phyloP scores from a whole-genome alignment of 1,284 basidiomycete species.

The Rhodotorula sp. region DNA sequence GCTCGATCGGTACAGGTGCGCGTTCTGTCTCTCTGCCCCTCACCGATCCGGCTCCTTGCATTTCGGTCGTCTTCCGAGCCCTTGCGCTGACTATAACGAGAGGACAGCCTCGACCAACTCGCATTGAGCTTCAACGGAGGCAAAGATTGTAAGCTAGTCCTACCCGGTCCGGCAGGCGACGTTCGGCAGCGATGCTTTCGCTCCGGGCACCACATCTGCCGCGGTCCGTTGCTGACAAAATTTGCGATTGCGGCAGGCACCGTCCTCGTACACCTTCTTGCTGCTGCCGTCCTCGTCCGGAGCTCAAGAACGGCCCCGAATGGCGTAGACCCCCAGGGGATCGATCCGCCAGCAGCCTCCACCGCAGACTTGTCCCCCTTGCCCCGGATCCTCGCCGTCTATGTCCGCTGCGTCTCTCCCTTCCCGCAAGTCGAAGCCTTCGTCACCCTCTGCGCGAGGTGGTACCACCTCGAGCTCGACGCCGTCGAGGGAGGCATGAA shows the following conservation, averaged over 20 bases:
- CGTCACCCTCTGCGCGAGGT: constrained; percentile 62
- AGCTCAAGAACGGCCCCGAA: neutral
- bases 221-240: neutral
- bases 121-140: constrained; percentile 92
- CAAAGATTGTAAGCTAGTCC: constrained; percentile 76
- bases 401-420: constrained; percentile 85
- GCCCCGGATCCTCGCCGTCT: constrained; percentile 54
- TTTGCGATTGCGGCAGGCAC: constrained; percentile 62
- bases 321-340: too few species aligned
- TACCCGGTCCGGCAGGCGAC: too few species aligned
- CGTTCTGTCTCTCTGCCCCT: neutral
- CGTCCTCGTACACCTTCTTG: constrained; percentile 85
- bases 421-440: constrained; percentile 83
- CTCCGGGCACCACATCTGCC: neutral
- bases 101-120: constrained; percentile 22
- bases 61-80: neutral
- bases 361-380: neutral
- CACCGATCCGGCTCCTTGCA: neutral
- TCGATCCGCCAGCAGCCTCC: constrained; percentile 38
- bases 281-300: constrained; percentile 60
- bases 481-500: constrained; percentile 79
- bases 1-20: constrained; percentile 68
- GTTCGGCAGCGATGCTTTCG: neutral
- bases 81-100: neutral
- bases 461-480: constrained; percentile 79